Base-by-base conservation (phyloP, 2,329 filamentous ascomycete species). In the Aureobasidium sp. region DNA sequence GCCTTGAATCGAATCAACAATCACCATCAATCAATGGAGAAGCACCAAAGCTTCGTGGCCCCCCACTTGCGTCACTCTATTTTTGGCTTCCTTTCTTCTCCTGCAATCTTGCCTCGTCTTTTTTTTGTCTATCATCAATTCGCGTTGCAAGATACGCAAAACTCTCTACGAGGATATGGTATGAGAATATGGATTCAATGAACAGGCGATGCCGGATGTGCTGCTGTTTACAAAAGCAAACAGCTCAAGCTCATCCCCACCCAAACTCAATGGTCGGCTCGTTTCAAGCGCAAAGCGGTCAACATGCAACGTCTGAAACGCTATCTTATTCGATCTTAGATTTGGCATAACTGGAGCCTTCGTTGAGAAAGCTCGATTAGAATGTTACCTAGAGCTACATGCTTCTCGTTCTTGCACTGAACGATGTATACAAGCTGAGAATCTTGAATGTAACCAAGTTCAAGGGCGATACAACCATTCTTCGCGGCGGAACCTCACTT, bases 401-500 rank as follows among this genome's bases (percentile, higher is more conserved):
- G 34, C 3, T 37, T 37, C 34, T 13, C 34, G 13, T 37, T 5
- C 34, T 13, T 34, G 21, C 21, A 21, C 21, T 34, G 32, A 11
- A 9, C 3, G 9, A 9, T 34, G 32, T 34, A 34, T 34, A 34
- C 32, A 37, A 37, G 34, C 5, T 5, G 5, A 37, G 13, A 37
- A 15, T 3, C 34, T 15, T 11, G 34, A 15, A 15, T 15, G 34
- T 37, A 37, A 15, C 34, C 3, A n/a, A 11, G 4, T 44, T 3
- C 3, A 44, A 25, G 32, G 29, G 21, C 54, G 54, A 7, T 59
- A 73, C 57, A 67, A 52, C 71, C 72, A 74, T 37, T 71, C 68
- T 13, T 70, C 67, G 36, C 65, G 65, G 27, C 66, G 64, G 52
- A 71, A 72, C 16, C 68, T 77, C 10, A 87, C 81, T 72, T 91